Conservation (phyloP, 106 monocot species). For the Acorus calamus region DNA sequence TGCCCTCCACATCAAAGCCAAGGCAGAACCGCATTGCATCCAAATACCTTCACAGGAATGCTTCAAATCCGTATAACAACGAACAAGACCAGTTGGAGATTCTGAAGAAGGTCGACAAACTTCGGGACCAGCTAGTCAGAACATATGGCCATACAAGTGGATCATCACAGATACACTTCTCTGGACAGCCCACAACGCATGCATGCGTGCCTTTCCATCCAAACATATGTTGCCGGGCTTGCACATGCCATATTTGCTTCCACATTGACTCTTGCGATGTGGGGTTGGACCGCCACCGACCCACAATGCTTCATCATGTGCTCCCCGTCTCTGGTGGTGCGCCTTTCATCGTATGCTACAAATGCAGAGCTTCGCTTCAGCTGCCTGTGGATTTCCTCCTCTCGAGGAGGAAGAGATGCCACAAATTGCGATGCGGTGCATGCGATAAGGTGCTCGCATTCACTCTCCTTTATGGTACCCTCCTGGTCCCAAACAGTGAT, state of each 20-base stretch:
- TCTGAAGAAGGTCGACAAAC: constrained; percentile 52
- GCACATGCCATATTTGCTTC: constrained; percentile 6
- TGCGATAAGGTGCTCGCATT: constrained; percentile 48
- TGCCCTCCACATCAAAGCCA: constrained; percentile 3
- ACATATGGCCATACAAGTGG: constrained; percentile 20
- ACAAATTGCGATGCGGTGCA: constrained; percentile 55
- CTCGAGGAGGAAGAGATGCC: constrained; percentile 19
- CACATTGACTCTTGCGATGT: constrained; percentile 2
- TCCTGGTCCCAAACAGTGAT: constrained; percentile 5
- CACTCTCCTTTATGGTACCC: constrained; percentile 17
- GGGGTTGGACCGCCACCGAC: not conserved
- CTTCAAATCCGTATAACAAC: constrained; percentile 6
- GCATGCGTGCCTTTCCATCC: constrained; percentile 6
- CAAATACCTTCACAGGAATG: constrained; percentile 1
- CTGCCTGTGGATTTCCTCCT: constrained; percentile 55
- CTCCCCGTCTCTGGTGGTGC: constrained; percentile 48
- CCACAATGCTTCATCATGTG: constrained; percentile 31
- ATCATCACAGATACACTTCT: not conserved
- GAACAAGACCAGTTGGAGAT: constrained; percentile 35
- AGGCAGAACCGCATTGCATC: not conserved
- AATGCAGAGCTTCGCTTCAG: constrained; percentile 50
- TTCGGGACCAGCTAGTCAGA: constrained; percentile 49
- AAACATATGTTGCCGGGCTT: constrained; percentile 6
- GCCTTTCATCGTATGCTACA: constrained; percentile 63
- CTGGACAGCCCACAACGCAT: not conserved